Conservation (phyloP, 176 grass and related monocot species). For the Aegilops tauschii region DNA sequence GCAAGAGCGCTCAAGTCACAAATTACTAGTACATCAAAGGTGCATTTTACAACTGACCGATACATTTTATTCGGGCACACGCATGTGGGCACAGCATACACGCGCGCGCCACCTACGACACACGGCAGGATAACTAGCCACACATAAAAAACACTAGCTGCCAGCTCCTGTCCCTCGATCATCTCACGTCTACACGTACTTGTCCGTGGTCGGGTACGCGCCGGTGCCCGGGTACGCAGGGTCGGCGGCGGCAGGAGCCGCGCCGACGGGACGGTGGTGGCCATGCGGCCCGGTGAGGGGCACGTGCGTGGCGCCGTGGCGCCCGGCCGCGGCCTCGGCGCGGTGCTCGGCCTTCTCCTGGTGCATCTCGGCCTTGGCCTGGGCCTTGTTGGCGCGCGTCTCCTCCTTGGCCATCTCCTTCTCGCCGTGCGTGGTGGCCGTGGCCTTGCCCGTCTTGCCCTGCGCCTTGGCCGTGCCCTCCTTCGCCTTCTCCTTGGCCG, state of each 20-base stretch:
- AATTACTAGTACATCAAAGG: background rate
- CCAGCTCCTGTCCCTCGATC: background rate
- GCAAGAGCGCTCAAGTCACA: no score
- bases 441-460: constrained; percentile 50
- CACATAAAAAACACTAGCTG: constrained; percentile 5
- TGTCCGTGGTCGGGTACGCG: constrained; percentile 24
- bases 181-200: background rate
- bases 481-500: constrained; percentile 59
- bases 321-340: constrained; percentile 18
- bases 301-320: constrained; percentile 33
- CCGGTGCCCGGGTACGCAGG: constrained; percentile 13
- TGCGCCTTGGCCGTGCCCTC: constrained; percentile 43
- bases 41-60: background rate
- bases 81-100: background rate
- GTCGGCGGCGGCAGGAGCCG: background rate
- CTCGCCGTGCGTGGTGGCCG: constrained; percentile 46
- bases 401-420: constrained; percentile 49
- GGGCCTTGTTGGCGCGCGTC: constrained; percentile 40
- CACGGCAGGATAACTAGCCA: background rate
- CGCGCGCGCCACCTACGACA: background rate
- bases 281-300: constrained; percentile 37
- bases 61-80: constrained; percentile 12
- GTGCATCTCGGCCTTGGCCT: constrained; percentile 56
- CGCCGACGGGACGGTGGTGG: background rate
- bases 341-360: constrained; percentile 65